Conservation (phyloP, 2,329 filamentous ascomycete species). For the Macrophomina pseudophaseolina region DNA sequence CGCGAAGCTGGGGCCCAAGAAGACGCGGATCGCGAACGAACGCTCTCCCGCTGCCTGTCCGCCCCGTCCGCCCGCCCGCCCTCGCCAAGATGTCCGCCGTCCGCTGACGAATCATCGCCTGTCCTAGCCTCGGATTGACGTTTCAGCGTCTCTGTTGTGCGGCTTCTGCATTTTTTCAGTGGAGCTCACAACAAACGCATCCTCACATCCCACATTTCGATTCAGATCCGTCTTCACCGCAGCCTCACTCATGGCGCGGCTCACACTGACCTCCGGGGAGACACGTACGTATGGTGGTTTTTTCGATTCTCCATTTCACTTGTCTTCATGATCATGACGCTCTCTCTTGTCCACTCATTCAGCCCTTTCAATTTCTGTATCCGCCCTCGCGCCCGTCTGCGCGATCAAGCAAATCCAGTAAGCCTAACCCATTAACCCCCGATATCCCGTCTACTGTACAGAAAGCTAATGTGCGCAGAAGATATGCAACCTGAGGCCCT, state of each 20-base stretch:
- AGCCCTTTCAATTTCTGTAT: neutral
- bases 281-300: neutral
- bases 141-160: neutral
- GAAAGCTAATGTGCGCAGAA: constrained; percentile 11
- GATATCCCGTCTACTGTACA: constrained; percentile 22
- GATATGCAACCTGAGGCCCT: constrained; percentile 9
- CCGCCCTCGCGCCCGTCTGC: constrained; percentile 9
- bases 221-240: neutral
- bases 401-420: constrained; percentile 9
- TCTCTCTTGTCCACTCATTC: neutral
- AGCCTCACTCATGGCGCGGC: neutral
- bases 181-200: neutral
- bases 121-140: neutral
- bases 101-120: constrained; percentile 14
- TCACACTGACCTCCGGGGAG: neutral
- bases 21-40: constrained; percentile 14
- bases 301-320: neutral
- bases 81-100: neutral
- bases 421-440: constrained; percentile 13
- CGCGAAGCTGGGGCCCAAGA: constrained; percentile 22
- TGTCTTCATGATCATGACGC: neutral
- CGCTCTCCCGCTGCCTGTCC: too few species aligned
- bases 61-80: neutral
- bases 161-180: constrained; percentile 13
- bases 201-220: constrained; percentile 3